Base-by-base conservation (phyloP, 208 protist species). In the Endotrypanum monterogeii region DNA sequence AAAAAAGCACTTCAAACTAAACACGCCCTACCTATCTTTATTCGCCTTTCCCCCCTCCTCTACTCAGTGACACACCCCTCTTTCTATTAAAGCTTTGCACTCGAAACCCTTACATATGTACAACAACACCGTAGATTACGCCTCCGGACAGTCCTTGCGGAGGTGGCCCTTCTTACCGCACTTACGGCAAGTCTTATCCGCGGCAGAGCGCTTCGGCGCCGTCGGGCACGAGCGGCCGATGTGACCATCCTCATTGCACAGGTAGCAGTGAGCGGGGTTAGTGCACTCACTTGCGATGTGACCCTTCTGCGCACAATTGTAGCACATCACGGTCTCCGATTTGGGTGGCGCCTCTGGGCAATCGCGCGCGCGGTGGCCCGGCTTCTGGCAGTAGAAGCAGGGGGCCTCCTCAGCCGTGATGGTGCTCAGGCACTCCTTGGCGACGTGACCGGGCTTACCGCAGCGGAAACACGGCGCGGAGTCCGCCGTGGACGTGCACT, bases 321-420 rank as follows among this genome's bases (percentile, higher is more conserved):
- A 96, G 83, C 91, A 96, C 56, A 80, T 84, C 84, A 87, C 85
- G 69, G 73, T 84, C 79, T 87, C 85, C 70, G 89, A 91, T 74
- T 84, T 87, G 16, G 90, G 88, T 46, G 88, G 88, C 18, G 88
- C 84, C 65, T 94, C 80, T 35, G 93, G 88, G 85, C 94, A 98
- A 52, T 94, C 90, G 75, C 91, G 83, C 55, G 90, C 86, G 46
- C 92, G 80, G 85, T 98, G 94, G 62, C 94, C 94, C 18, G 86
- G 70, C 84, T 88, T 88, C 73, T 88, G 87, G 82, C 94, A 98
- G 82, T 91, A 94, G 85, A 91, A 97, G 77, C 94, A 98, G 56
- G 90, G 90, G 23, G 90, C 88, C 55, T 94, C 78, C 67, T 81
- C 84, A 20, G 78, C 85, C 56, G 82, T 78, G 30, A 91, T 73